Conservation (phyloP, 768 basidiomycete genomes). For the Tulasnella sp. region DNA sequence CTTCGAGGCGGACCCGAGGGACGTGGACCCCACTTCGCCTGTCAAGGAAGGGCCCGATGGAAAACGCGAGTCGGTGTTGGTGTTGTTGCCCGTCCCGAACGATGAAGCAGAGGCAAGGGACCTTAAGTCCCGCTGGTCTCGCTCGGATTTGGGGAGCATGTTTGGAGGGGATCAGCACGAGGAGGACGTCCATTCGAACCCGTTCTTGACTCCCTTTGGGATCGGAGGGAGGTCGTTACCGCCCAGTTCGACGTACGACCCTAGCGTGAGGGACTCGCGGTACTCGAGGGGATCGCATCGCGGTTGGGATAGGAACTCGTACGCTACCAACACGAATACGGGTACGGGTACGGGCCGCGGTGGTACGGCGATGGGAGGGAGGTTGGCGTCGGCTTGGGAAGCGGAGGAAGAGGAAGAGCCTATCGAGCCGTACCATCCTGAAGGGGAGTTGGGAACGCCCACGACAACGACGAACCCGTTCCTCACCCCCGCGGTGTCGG, state of each 20-base stretch:
- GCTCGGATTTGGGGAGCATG: neutral
- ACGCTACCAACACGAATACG: neutral
- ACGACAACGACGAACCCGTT: neutral
- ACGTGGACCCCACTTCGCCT: neutral
- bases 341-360: neutral
- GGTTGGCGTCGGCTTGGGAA: neutral
- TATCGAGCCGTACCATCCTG: neutral
- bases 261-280: neutral
- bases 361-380: neutral
- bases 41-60: neutral
- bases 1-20: neutral
- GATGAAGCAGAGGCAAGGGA: neutral
- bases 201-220: neutral
- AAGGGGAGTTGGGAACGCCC: neutral
- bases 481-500: neutral
- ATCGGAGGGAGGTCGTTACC: neutral
- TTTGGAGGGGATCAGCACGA: neutral
- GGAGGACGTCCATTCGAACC: neutral
- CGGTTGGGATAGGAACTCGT: neutral
- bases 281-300: neutral
- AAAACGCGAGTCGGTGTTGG: constrained; percentile 1
- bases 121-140: neutral
- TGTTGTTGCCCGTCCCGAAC: neutral
- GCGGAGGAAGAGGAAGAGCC: neutral
- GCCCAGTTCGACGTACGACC: neutral